Base-by-base conservation (phyloP, 495 filamentous ascomycete species). In the Pseudomonodictys pantanalensis region DNA sequence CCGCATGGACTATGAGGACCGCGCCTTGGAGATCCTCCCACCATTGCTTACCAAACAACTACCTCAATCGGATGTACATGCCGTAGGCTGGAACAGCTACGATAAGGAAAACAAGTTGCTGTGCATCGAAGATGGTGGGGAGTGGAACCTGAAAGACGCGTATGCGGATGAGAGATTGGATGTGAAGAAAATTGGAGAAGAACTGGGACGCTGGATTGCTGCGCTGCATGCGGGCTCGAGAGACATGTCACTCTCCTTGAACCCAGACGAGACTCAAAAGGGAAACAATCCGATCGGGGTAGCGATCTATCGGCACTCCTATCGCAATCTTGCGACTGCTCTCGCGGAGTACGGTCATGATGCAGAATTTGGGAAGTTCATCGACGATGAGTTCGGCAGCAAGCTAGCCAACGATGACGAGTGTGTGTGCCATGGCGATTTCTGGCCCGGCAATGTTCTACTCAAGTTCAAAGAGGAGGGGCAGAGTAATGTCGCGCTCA, bases 381-480 rank as follows among this genome's bases (percentile, higher is more conserved):
- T 72, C 51, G 49, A 71, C 41, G 58, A 46, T 15, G 30, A 55
- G n/a, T 75, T 59, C 41, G 73, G 73, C 11, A 47, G 28, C 17
- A 30, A 59, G 11, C 59, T 76, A 3, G 33, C 24, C 3, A 69
- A 32, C 6, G 73, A 74, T 8, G 60, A 71, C 30, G 71, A 68
- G 42, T 69, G 62, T 63, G 49, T 73, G 11, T 73, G 71, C 42
- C 70, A 72, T 41, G 73, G 73, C 11, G 71, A 75, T 46, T 75
- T 73, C 52, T 73, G 71, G 73, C 68, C 73, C 2, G 71, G 71
- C 0, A 68, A 68, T 43, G 60, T 69, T 1, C 48, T 70, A 5
- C 52, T 70, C 26, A 41, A 53, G 35, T 33, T 30, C 24, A 48
- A 29, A 10, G 30, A 35, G 11, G 49, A 46, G 26, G 24, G 18